Conservation (phyloP, 2,329 filamentous ascomycete genomes). For the Orbilia brochopaga region DNA sequence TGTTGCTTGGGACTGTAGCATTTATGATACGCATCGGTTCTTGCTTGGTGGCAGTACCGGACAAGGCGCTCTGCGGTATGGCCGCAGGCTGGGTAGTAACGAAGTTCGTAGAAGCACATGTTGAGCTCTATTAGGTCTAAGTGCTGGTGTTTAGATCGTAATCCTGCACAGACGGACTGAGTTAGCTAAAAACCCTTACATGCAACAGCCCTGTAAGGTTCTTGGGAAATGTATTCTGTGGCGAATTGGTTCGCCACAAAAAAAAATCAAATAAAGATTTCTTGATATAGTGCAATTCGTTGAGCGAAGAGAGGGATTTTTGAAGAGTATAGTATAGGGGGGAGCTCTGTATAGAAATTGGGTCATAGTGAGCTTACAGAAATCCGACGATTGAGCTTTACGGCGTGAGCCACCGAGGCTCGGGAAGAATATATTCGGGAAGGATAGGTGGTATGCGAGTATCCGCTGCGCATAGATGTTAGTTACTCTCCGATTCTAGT, state of each 20-base stretch:
- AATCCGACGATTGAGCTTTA: no score
- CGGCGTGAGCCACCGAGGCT: no score
- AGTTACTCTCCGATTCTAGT: conserved; percentile 3
- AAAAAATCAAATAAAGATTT: no score
- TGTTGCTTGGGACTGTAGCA: conserved; percentile 69
- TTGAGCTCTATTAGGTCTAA: conserved; percentile 5
- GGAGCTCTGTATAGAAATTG: no score
- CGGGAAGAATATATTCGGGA: neutral
- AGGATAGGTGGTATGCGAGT: conserved; percentile 11
- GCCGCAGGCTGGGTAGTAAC: conserved; percentile 68
- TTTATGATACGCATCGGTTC: conserved; percentile 72
- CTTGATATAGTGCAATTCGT: no score
- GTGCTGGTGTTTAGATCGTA: neutral
- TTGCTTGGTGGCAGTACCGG: conserved; percentile 75
- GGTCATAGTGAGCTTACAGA: no score
- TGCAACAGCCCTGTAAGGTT: conserved; percentile 11
- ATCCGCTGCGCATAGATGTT: conserved; percentile 21
- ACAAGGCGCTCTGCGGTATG: conserved; percentile 68
- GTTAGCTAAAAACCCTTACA: conserved; percentile 10
- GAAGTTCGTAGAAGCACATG: conserved; percentile 76
- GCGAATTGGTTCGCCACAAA: no score
- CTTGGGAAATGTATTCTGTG: no score
- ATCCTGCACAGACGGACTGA: no score
- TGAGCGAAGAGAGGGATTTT: no score
- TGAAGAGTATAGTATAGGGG: no score